Conservation (phyloP, 106 monocot species). For the Dendrobium catenatum region DNA sequence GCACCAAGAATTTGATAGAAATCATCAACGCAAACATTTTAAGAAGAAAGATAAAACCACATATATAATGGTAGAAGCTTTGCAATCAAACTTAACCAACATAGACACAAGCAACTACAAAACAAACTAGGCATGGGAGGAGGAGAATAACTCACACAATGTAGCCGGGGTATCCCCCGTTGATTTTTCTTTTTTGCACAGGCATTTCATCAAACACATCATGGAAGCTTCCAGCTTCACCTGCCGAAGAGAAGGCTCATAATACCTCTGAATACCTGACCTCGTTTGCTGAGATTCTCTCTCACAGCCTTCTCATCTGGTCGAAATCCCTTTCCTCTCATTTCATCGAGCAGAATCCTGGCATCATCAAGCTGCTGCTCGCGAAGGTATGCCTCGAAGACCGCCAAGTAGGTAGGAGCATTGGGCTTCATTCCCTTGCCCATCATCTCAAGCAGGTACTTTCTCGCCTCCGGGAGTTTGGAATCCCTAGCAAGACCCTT, state of each 20-base stretch:
- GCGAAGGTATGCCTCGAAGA: constrained; percentile 69
- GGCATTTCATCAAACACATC: constrained; percentile 8
- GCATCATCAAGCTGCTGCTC: constrained; percentile 51
- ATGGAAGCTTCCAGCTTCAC: constrained; percentile 9
- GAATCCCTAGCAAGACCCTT: constrained; percentile 69
- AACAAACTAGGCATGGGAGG: background rate
- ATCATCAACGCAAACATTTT: too few relatives aligned
- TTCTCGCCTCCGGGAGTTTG: constrained; percentile 49
- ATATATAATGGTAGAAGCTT: too few relatives aligned
- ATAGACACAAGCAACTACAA: background rate
- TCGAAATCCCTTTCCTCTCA: constrained; percentile 56
- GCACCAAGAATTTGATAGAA: too few relatives aligned
- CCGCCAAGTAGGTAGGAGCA: constrained; percentile 36
- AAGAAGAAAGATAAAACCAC: too few relatives aligned
- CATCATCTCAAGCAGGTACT: constrained; percentile 71
- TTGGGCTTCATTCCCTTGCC: constrained; percentile 75
- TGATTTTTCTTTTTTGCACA: background rate
- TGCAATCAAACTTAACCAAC: background rate
- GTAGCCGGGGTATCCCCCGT: too few relatives aligned
- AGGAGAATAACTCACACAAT: background rate
- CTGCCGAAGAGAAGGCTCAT: constrained; percentile 82
- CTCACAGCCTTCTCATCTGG: constrained; percentile 68
- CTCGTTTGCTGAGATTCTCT: constrained; percentile 53
- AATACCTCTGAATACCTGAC: constrained; percentile 51
- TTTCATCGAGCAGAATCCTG: constrained; percentile 55